These are phyloP conservation scores for Jackrogersella multiformis DNA, from an alignment of 495 filamentous ascomycete genomes.

Conservation along the genomic window DNA sequence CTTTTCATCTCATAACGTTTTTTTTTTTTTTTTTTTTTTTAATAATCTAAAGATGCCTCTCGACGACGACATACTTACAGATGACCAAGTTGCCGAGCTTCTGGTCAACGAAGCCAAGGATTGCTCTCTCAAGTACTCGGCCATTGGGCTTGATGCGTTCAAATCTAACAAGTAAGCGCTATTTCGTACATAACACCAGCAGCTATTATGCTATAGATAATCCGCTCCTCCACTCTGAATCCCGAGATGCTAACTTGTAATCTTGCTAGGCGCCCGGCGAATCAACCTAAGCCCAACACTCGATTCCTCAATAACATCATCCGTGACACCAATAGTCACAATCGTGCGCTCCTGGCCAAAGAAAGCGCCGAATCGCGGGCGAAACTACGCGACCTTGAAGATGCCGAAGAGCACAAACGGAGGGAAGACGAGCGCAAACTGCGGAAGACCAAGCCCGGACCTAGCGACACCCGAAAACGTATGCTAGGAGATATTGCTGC, in stretches of 20 bases:
- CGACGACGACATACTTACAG: conserved; percentile 62
- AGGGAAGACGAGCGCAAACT: conserved; percentile 51
- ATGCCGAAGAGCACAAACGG: conserved; percentile 52
- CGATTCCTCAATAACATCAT: conserved; percentile 89
- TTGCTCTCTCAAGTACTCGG: conserved; percentile 73
- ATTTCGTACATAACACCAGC: background rate
- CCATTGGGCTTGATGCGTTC: conserved; percentile 76
- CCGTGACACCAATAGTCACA: conserved; percentile 87
- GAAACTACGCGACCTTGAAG: conserved; percentile 56
- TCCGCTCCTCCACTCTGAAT: conserved; percentile 10
- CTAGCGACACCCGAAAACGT: conserved; percentile 57
- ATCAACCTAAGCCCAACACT: conserved; percentile 89
- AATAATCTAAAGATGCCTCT: conserved; percentile 43
- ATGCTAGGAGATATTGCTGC: conserved; percentile 64
- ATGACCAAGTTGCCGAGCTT: conserved; percentile 79
- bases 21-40: background rate
- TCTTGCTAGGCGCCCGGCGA: conserved; percentile 55
- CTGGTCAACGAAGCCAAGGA: conserved; percentile 77
- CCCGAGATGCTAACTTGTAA: conserved; percentile 31
- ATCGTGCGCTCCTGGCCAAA: conserved; percentile 83
- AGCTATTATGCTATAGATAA: background rate
- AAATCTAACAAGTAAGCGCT: conserved; percentile 66
- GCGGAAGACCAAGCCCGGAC: conserved; percentile 50
- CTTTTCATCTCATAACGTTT: background rate
- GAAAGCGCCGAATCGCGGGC: conserved; percentile 70